Evolutionary conservation across 345 rosid genomes (phyloP).

Genomic region (Nephelium lappaceum): DNA sequence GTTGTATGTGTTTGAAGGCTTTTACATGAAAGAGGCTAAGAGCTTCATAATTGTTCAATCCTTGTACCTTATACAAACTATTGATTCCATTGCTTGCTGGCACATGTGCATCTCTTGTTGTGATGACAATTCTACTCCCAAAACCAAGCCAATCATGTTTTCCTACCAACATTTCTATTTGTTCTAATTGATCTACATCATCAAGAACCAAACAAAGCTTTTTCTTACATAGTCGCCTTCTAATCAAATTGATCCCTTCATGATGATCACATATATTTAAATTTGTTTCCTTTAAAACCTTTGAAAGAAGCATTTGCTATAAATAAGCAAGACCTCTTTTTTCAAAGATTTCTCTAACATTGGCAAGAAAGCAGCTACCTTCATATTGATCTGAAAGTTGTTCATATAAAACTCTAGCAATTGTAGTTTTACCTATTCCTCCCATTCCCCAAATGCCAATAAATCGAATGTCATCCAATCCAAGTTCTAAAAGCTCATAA

Average conservation of each 20-base stretch:
- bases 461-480: slow-evolving; percentile 10
- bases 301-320: neutral
- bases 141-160: neutral
- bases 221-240: neutral
- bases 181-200: neutral
- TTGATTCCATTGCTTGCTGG: neutral
- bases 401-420: slow-evolving; percentile 28
- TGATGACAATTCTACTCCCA: slow-evolving; percentile 23
- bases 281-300: neutral
- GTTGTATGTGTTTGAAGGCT: slow-evolving; percentile 11
- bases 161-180: neutral
- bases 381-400: slow-evolving; percentile 20
- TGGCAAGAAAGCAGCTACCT: slow-evolving; percentile 29
- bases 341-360: slow-evolving; percentile 13
- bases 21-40: slow-evolving; percentile 9
- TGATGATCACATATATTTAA: neutral
- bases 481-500: neutral
- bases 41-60: neutral
- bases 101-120: slow-evolving; percentile 1
- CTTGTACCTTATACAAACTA: neutral
- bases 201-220: slow-evolving; percentile 7
- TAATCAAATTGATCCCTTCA: neutral
- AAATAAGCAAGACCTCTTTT: neutral
- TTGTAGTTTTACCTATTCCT: slow-evolving; percentile 46
- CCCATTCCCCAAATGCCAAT: slow-evolving; percentile 42